Evolutionary conservation across 805 yeast genomes (phyloP).

Genomic region (Ogataea nitratoaversa): DNA sequence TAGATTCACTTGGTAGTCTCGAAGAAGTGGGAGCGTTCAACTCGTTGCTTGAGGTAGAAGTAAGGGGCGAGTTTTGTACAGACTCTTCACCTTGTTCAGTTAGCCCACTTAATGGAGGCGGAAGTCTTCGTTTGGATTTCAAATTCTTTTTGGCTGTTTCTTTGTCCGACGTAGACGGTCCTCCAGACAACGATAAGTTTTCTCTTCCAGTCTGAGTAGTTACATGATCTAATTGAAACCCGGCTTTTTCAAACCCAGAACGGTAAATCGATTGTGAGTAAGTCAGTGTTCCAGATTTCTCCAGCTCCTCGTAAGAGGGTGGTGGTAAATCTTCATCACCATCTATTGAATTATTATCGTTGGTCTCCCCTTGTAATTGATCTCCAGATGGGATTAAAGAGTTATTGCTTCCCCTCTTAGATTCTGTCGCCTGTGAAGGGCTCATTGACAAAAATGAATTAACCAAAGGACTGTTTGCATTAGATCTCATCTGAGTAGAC

Average conservation of each 20-base stretch:
- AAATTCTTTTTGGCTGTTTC: conserved; percentile 5
- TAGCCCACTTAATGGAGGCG: conserved; percentile 19
- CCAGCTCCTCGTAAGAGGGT: conserved; percentile 31
- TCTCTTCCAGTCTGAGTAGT: conserved; percentile 2
- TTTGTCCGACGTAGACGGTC: conserved; percentile 1
- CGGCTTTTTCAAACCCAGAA: conserved; percentile 34
- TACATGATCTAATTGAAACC: conserved; percentile 28
- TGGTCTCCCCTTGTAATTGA: conserved; percentile 9
- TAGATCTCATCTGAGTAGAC: conserved; percentile 20
- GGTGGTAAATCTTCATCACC: conserved; percentile 26
- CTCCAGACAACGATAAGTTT: not conserved
- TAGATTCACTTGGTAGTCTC: conserved; percentile 11
- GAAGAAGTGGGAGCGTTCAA: not conserved
- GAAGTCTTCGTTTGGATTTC: conserved; percentile 23
- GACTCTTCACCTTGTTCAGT: conserved; percentile 6
- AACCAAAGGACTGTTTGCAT: conserved; percentile 23
- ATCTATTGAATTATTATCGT: conserved; percentile 5
- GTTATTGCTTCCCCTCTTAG: conserved; percentile 16
- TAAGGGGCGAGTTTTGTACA: not conserved
- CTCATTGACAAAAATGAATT: conserved; percentile 14
- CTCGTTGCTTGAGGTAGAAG: not conserved
- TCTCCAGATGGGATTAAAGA: conserved; percentile 25
- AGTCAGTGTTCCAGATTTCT: conserved; percentile 30
- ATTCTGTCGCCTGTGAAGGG: not conserved
- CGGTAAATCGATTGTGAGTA: conserved; percentile 32